Conservation (phyloP, 805 yeast species). For the Yarrowia yakushimensis region DNA sequence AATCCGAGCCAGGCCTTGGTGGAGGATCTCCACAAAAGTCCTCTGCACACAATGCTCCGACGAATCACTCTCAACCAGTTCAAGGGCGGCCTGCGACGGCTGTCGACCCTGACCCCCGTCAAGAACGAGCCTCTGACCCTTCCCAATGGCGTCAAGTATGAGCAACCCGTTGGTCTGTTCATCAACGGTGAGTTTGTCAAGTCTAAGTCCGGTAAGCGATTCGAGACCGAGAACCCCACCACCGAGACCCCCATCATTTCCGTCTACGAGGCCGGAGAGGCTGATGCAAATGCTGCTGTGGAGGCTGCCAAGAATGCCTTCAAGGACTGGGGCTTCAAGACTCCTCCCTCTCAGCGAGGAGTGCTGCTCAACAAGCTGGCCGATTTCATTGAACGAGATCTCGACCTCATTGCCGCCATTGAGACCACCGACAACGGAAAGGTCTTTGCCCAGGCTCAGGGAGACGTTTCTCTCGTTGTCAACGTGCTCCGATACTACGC, state of each 20-base stretch:
- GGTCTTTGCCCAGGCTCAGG: conserved; percentile 42
- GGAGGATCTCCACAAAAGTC: neutral
- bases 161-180: conserved; percentile 85
- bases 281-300: conserved; percentile 77
- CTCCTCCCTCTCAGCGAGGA: conserved; percentile 58
- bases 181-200: conserved; percentile 75
- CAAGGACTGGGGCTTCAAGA: conserved; percentile 61
- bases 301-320: conserved; percentile 82
- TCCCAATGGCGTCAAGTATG: conserved; percentile 61
- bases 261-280: conserved; percentile 69
- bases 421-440: conserved; percentile 92
- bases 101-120: conserved; percentile 14
- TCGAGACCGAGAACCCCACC: conserved; percentile 45
- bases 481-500: conserved; percentile 62
- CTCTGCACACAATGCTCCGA: neutral
- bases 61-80: conserved; percentile 20
- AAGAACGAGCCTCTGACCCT: conserved; percentile 37
- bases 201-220: conserved; percentile 49
- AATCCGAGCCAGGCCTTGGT: neutral
- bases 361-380: conserved; percentile 66
- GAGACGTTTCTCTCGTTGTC: conserved; percentile 55
- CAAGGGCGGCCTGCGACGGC: conserved; percentile 20
- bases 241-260: conserved; percentile 46
- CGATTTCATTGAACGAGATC: conserved; percentile 68
- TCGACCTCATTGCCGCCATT: conserved; percentile 69